phyloP scores from a whole-genome alignment of 2,329 filamentous ascomycete species.

The Penicillium fuscoglaucum region DNA sequence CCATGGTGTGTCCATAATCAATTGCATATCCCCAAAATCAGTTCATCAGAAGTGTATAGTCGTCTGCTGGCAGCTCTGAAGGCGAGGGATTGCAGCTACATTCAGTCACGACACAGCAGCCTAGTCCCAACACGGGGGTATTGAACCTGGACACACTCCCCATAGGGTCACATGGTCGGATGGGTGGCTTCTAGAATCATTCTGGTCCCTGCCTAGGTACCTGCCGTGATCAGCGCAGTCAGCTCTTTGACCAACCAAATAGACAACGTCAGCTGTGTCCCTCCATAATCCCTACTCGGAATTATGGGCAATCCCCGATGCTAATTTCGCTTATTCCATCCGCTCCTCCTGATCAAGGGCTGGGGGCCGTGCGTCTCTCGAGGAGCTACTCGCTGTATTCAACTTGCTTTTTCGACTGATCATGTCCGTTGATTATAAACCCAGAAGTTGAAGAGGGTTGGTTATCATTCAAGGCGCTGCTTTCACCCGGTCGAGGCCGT shows the following conservation, averaged over 20 bases:
- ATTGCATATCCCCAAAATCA: not conserved
- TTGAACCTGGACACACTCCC: slow-evolving; percentile 6
- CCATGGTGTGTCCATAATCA: not conserved
- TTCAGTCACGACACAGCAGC: slow-evolving; percentile 14
- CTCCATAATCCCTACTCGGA: no score
- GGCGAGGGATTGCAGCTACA: slow-evolving; percentile 1
- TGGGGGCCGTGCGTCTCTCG: no score
- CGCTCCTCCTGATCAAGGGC: not conserved
- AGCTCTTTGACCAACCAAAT: not conserved
- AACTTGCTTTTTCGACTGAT: not conserved
- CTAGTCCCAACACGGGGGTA: slow-evolving; percentile 12
- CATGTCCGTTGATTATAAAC: not conserved
- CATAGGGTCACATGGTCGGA: not conserved
- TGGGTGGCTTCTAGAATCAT: not conserved
- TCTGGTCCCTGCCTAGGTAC: not conserved
- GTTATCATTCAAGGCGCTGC: not conserved
- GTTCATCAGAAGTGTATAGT: not conserved
- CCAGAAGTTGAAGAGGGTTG: not conserved
- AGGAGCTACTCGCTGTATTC: not conserved
- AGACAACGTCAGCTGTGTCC: no score
- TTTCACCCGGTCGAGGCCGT: not conserved
- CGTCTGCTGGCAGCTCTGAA: not conserved
- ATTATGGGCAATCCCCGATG: no score
- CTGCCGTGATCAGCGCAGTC: not conserved
- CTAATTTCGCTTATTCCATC: not conserved